phyloP scores from a whole-genome alignment of 257 asterid genomes.

The Solanum bulbocastanum region DNA sequence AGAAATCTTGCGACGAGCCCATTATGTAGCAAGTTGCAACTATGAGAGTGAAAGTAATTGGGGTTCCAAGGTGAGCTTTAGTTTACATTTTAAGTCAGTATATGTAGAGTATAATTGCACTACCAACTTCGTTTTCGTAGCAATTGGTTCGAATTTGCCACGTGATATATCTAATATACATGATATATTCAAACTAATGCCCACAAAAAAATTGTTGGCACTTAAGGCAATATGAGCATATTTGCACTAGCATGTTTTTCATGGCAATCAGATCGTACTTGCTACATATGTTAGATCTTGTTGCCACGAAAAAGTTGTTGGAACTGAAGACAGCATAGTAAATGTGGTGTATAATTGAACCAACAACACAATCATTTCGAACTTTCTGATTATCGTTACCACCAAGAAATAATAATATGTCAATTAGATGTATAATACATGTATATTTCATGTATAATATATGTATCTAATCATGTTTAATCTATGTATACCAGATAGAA shows the following conservation, averaged over 20 bases:
- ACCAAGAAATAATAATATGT: too few relatives aligned
- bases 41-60: constrained; percentile 43
- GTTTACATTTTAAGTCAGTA: not conserved
- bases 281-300: not conserved
- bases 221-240: not conserved
- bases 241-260: not conserved
- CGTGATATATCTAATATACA: not conserved
- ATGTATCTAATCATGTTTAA: too few relatives aligned
- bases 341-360: not conserved
- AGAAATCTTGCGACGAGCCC: constrained; percentile 26
- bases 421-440: too few relatives aligned
- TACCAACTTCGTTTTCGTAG: not conserved
- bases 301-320: not conserved
- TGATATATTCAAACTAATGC: not conserved
- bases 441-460: too few relatives aligned
- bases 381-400: too few relatives aligned
- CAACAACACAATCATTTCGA: too few relatives aligned
- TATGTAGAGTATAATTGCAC: not conserved
- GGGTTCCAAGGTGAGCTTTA: constrained; percentile 52
- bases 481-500: not conserved
- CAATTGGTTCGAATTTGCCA: not conserved
- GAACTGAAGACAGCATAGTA: not conserved
- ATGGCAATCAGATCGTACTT: not conserved
- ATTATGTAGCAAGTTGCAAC: constrained; percentile 44
- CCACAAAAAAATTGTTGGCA: not conserved